phyloP scores from a whole-genome alignment of 2,329 filamentous ascomycete species.

The Aspergillus aculeatinus region DNA sequence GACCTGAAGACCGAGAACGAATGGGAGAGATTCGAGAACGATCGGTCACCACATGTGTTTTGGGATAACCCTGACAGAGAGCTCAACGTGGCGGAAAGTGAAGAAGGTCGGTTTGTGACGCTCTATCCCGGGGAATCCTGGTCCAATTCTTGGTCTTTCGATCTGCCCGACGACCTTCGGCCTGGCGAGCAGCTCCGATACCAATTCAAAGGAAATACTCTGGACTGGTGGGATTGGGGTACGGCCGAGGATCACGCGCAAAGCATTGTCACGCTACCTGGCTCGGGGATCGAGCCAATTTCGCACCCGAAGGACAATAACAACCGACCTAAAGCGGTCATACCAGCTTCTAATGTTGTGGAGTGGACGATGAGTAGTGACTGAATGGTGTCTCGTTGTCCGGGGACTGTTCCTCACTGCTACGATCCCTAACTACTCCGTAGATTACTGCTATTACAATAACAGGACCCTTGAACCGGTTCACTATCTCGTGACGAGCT shows the following conservation, averaged over 20 bases:
- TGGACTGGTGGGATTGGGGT: conserved; percentile 11
- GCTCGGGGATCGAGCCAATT: conserved; percentile 6
- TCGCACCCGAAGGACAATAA: conserved; percentile 5
- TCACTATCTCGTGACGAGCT: neutral
- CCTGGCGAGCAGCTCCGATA: conserved; percentile 8
- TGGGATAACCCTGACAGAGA: conserved; percentile 7
- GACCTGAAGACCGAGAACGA: conserved; percentile 1
- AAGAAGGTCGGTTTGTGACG: neutral
- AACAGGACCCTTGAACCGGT: neutral
- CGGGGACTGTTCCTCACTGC: too few relatives aligned
- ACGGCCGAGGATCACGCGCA: conserved; percentile 2
- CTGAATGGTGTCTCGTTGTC: neutral
- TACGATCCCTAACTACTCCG: neutral
- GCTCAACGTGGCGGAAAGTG: neutral
- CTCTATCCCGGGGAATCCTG: conserved; percentile 7
- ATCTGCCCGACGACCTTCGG: neutral
- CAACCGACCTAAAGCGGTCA: conserved; percentile 2
- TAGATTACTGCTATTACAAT: neutral
- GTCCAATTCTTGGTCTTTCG: conserved; percentile 1
- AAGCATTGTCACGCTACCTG: conserved; percentile 9
- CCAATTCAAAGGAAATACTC: conserved; percentile 6
- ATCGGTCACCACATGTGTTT: neutral
- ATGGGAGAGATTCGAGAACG: conserved; percentile 3
- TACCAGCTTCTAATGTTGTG: conserved; percentile 5
- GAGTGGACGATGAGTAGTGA: conserved; percentile 1